phyloP scores from a whole-genome alignment of 768 basidiomycete genomes.

The Gelatoporia subvermispora region DNA sequence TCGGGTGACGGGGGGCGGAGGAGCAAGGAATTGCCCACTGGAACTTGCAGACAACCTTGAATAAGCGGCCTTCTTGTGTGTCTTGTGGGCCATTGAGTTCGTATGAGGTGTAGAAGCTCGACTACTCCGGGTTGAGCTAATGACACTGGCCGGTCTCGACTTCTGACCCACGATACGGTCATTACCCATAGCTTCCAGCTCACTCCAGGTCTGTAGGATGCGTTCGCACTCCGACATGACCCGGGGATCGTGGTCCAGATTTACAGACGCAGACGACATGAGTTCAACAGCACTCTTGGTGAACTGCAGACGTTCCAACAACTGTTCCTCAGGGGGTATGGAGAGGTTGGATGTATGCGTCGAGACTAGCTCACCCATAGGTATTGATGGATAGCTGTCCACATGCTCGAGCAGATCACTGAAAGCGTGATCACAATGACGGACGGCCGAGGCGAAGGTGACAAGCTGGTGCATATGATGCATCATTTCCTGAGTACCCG shows the following conservation, averaged over 20 bases:
- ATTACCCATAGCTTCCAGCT: conserved; percentile 75
- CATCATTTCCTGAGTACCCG: conserved; percentile 43
- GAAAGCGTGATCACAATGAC: conserved; percentile 64
- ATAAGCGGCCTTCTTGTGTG: conserved; percentile 31
- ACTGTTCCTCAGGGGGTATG: conserved; percentile 61
- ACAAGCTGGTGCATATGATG: conserved; percentile 50
- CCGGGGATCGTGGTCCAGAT: conserved; percentile 54
- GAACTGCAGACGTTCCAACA: conserved; percentile 58
- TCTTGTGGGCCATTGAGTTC: conserved; percentile 8
- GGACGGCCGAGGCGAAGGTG: conserved; percentile 43
- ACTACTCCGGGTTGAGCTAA: conserved; percentile 62
- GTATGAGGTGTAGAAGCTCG: conserved; percentile 36
- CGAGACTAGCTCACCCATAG: conserved; percentile 47
- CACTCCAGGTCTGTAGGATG: conserved; percentile 75
- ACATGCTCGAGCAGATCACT: conserved; percentile 85
- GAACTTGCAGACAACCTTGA: conserved; percentile 34
- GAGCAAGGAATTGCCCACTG: conserved; percentile 38
- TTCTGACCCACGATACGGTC: conserved; percentile 58
- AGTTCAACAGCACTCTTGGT: conserved; percentile 48
- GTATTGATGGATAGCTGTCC: conserved; percentile 72
- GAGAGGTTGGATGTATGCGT: conserved; percentile 37
- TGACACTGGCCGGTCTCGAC: conserved; percentile 60
- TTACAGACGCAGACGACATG: conserved; percentile 37
- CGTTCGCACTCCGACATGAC: conserved; percentile 56
- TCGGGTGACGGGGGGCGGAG: conserved; percentile 42